These are phyloP conservation scores for Leccinum uliginosum DNA, from an alignment of 768 basidiomycete species.

Conservation along the genomic window DNA sequence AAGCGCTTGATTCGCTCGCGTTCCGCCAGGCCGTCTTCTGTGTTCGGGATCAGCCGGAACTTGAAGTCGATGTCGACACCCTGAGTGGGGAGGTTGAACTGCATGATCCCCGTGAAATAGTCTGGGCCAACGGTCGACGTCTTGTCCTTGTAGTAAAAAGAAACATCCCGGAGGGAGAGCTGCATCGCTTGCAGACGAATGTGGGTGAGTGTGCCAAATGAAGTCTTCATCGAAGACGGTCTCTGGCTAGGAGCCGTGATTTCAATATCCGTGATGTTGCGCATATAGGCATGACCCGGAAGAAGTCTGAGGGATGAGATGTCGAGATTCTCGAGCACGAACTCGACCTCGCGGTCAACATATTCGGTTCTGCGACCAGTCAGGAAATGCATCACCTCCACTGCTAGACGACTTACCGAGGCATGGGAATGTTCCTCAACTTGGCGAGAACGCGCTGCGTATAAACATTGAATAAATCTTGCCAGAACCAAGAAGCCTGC, in stretches of 20 bases:
- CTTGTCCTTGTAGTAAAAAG: conserved; percentile 73
- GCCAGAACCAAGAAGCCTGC: conserved; percentile 72
- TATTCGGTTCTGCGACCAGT: conserved; percentile 55
- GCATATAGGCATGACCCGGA: conserved; percentile 67
- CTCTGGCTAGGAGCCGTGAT: conserved; percentile 41
- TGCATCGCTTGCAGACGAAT: conserved; percentile 63
- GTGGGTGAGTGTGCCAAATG: conserved; percentile 62
- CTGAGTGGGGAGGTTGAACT: conserved; percentile 57
- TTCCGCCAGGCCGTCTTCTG: conserved; percentile 36
- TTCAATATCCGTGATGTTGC: conserved; percentile 63
- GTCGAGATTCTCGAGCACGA: conserved; percentile 72
- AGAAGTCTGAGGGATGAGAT: conserved; percentile 62
- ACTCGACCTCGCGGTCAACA: conserved; percentile 62
- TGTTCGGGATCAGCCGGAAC: conserved; percentile 56
- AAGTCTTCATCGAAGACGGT: conserved; percentile 36
- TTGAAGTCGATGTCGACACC: conserved; percentile 69
- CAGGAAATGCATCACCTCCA: not conserved
- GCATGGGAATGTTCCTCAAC: conserved; percentile 64
- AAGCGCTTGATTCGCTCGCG: conserved; percentile 47
- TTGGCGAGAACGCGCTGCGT: conserved; percentile 51
- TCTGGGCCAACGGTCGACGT: conserved; percentile 46
- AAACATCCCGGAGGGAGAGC: conserved; percentile 58
- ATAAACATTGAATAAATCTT: conserved; percentile 79
- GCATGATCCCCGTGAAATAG: conserved; percentile 60
- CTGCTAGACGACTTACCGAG: conserved; percentile 41